These are phyloP conservation scores for Cyanodermella asteris DNA, from an alignment of 2,329 filamentous ascomycete genomes.

Conservation along the genomic window DNA sequence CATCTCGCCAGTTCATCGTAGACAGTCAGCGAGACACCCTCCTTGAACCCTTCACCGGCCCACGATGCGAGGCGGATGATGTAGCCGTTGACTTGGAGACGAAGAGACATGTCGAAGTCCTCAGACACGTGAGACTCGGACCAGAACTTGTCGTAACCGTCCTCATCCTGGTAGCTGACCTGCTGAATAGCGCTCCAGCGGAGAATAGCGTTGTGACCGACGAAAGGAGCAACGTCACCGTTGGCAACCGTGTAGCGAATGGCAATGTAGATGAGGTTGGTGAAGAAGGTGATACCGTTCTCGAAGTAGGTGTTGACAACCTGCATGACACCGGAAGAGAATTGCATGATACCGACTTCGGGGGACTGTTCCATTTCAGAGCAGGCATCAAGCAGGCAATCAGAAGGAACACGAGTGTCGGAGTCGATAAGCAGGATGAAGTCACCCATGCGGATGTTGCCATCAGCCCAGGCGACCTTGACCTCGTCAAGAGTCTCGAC, in stretches of 20 bases:
- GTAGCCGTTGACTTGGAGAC: slow-evolving; percentile 50
- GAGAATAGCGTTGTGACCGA: slow-evolving; percentile 59
- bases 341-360: slow-evolving; percentile 50
- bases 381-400: slow-evolving; percentile 47
- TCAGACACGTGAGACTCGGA: slow-evolving; percentile 61
- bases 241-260: slow-evolving; percentile 59
- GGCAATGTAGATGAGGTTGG: slow-evolving; percentile 55
- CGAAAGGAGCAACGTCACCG: slow-evolving; percentile 57
- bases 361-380: slow-evolving; percentile 49
- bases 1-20: slow-evolving; percentile 51
- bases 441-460: slow-evolving; percentile 68
- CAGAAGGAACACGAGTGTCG: slow-evolving; percentile 44
- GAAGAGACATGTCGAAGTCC: slow-evolving; percentile 64
- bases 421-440: slow-evolving; percentile 48
- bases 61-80: slow-evolving; percentile 52
- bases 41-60: slow-evolving; percentile 56
- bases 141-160: slow-evolving; percentile 61
- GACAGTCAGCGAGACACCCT: slow-evolving; percentile 50
- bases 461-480: slow-evolving; percentile 51
- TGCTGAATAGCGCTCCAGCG: slow-evolving; percentile 57
- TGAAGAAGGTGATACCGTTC: slow-evolving; percentile 58
- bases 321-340: slow-evolving; percentile 56
- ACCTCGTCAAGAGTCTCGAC: slow-evolving; percentile 44
- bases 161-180: slow-evolving; percentile 46
- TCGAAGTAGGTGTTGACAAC: slow-evolving; percentile 53